Conservation (phyloP, 805 yeast genomes). For the Zygoascus bituminiphila region DNA sequence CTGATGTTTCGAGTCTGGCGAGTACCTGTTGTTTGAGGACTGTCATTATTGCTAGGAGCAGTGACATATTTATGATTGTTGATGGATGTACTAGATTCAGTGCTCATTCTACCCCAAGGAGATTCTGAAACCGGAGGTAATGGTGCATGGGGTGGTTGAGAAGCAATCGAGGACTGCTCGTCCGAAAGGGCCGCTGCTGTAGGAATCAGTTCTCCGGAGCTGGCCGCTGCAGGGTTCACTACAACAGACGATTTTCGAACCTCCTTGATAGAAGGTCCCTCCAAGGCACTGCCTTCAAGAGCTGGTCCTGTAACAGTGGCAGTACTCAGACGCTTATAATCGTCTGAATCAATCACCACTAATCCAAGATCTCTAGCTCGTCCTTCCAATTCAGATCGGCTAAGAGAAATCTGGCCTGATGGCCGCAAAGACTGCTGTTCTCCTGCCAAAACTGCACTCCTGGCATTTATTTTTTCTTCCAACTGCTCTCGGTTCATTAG, state of each 20-base stretch:
- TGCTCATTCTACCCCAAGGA: not conserved
- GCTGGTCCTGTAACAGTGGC: slow-evolving; percentile 2
- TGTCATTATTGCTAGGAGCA: not conserved
- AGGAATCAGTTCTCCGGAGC: not conserved
- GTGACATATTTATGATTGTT: not conserved
- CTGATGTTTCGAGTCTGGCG: not conserved
- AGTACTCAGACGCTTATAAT: slow-evolving; percentile 13
- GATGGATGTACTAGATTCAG: not conserved
- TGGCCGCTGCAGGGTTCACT: not conserved
- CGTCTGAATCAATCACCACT: slow-evolving; percentile 26
- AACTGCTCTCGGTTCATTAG: not conserved
- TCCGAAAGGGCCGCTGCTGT: not conserved
- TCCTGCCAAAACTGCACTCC: no score
- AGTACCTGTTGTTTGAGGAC: not conserved
- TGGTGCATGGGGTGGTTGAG: slow-evolving; percentile 4
- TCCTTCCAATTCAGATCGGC: slow-evolving; percentile 5
- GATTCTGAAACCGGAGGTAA: slow-evolving; percentile 2
- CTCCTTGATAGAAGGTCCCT: not conserved
- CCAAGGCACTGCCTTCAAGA: slow-evolving; percentile 7
- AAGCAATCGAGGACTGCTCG: not conserved
- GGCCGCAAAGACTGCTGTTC: not conserved
- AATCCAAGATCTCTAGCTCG: slow-evolving; percentile 19
- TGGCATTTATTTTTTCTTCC: not conserved
- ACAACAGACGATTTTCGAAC: not conserved
- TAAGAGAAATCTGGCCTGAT: not conserved